These are phyloP conservation scores for Guadua angustifolia DNA, from an alignment of 176 grass and related monocot species.

Conservation along the genomic window DNA sequence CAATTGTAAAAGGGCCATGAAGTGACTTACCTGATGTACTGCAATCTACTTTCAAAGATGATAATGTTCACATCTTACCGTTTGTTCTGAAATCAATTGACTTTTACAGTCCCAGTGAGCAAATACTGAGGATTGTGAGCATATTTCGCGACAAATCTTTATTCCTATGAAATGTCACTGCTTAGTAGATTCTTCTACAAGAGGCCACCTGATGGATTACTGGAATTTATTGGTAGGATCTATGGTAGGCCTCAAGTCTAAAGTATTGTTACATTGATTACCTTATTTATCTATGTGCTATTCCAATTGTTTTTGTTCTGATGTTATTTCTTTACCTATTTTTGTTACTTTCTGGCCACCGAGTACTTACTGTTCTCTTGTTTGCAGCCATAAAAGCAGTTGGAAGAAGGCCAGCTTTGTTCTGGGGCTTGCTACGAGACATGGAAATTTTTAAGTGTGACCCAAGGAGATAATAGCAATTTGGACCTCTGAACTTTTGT, in stretches of 20 bases:
- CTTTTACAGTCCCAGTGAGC: conserved; percentile 28
- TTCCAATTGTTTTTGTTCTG: neutral
- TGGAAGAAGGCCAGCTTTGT: conserved; percentile 31
- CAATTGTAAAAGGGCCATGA: neutral
- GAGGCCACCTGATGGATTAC: conserved; percentile 56
- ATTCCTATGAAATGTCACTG: conserved; percentile 84
- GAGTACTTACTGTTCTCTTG: neutral
- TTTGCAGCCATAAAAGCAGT: conserved; percentile 41
- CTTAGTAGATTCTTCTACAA: conserved; percentile 99
- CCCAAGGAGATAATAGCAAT: too few relatives aligned
- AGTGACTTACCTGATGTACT: neutral
- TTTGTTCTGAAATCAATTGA: conserved; percentile 14
- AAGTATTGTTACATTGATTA: too few relatives aligned
- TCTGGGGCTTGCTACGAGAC: too few relatives aligned
- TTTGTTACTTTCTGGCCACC: neutral
- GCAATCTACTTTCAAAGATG: conserved; percentile 16
- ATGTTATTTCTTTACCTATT: neutral
- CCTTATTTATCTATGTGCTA: too few relatives aligned
- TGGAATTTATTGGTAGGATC: too few relatives aligned
- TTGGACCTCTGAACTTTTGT: too few relatives aligned
- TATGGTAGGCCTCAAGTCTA: too few relatives aligned
- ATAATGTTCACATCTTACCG: conserved; percentile 12
- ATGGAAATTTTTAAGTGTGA: too few relatives aligned
- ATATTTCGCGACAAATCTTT: conserved; percentile 19
- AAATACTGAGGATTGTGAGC: conserved; percentile 16